Evolutionary conservation across 2,329 filamentous ascomycete genomes (phyloP), one percentile per base, ranked within the genome.

Genomic region (Aciculosporium take): DNA sequence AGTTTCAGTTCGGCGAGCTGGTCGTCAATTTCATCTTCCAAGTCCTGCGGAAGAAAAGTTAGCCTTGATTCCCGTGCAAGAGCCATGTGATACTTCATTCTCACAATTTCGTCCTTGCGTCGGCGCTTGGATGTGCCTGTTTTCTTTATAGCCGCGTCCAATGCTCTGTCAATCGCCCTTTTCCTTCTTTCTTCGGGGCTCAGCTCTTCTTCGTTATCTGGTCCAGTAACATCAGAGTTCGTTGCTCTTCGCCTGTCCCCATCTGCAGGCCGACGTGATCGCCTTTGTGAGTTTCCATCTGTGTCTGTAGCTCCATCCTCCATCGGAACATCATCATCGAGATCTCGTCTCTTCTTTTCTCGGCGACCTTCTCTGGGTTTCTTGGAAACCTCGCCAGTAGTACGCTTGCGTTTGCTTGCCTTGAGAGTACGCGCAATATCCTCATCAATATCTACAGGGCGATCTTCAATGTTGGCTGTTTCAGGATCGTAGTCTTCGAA

Each of bases 11-110:
- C 72, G 43, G 85, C 85, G 48, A 98, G 87, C 55, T 93, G 81
- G 34, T 87, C 83, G 57, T 96, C 91, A 50, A 89, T 84, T 63
- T 84, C 81, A 53, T 86, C 81, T 58, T 95, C 88, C 36, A 96
- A 71, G 49, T 96, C 89, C 83, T 89, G 52, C 13, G 6, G 21
- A n/a, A 18, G 18, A 4, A 25, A n/a, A 8, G 31, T 33, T 29
- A 40, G 31, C n/a, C 23, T 6, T 12, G 12, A 29, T 34, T 49
- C 59, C 50, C 58, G 53, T 30, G 20, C 3, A 4, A 15, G n/a
- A n/a, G 10, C 13, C n/a, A 23, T 7, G 2, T 18, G 18, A 13
- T 23, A 18, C 7, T 31, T 20, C 1, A 5, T 12, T 5, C 79
- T 41, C 69, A 88, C 84, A 59, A 94, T 87, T 51, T 91, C 88